Percentiles rank a stretch among this genome's conserved stretches.
Evolutionary conservation across 495 filamentous ascomycete species (phyloP).

Genomic region (Penicillium tannophilum): DNA sequence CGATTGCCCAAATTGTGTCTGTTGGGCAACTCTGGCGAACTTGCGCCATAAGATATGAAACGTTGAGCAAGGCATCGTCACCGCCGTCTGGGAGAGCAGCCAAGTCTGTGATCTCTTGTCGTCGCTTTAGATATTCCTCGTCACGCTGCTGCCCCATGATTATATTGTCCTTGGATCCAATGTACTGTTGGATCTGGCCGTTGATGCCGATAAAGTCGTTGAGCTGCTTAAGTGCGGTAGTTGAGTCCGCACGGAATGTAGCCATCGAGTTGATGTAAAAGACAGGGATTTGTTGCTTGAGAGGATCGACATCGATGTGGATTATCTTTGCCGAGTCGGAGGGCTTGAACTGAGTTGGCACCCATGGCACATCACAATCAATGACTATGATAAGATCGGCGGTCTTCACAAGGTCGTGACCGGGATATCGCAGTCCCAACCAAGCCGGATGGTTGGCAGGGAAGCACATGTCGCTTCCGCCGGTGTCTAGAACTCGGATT

Average conservation of each 20-base stretch:
- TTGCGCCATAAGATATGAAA: constrained; percentile 66
- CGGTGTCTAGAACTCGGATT: constrained; percentile 82
- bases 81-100: constrained; percentile 54
- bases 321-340: constrained; percentile 64
- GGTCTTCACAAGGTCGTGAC: constrained; percentile 70
- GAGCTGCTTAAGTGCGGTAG: constrained; percentile 72
- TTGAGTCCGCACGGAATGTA: constrained; percentile 75
- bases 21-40: constrained; percentile 66
- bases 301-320: constrained; percentile 83
- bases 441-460: constrained; percentile 75
- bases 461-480: constrained; percentile 95
- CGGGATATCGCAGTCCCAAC: constrained; percentile 76
- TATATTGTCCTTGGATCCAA: constrained; percentile 47
- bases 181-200: constrained; percentile 42
- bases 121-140: constrained; percentile 58
- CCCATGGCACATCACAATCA: constrained; percentile 83
- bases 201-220: constrained; percentile 57
- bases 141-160: constrained; percentile 59
- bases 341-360: constrained; percentile 62
- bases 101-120: constrained; percentile 58
- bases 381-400: constrained; percentile 86
- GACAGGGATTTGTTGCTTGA: constrained; percentile 85
- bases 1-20: constrained; percentile 83
- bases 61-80: constrained; percentile 66
- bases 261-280: constrained; percentile 75